Conservation (phyloP, 805 yeast species). For the Candida nemodendra region DNA sequence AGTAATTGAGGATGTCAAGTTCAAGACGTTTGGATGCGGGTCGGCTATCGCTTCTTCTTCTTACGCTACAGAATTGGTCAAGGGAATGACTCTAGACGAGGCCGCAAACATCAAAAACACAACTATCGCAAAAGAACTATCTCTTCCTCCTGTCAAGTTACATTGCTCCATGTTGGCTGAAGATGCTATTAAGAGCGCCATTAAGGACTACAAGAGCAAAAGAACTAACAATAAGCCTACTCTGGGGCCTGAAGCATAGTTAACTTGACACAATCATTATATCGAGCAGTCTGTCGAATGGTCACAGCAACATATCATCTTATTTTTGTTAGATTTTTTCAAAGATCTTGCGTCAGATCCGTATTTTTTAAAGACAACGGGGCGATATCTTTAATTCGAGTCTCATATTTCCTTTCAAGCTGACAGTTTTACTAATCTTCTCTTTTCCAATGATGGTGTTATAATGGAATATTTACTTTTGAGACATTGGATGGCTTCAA, state of each 20-base stretch:
- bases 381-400: too few species aligned
- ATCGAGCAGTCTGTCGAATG: constrained; percentile 1
- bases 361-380: too few species aligned
- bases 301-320: constrained; percentile 2
- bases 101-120: constrained; percentile 92
- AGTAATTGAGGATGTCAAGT: constrained; percentile 88
- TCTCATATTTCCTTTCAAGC: too few species aligned
- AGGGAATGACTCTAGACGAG: constrained; percentile 92
- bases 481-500: too few species aligned
- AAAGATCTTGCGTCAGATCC: too few species aligned
- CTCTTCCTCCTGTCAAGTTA: constrained; percentile 94
- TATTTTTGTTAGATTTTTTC: not conserved
- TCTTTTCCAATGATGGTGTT: too few species aligned
- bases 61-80: constrained; percentile 90
- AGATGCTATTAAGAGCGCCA: constrained; percentile 97
- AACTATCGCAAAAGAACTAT: constrained; percentile 88
- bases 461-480: too few species aligned
- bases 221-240: constrained; percentile 55
- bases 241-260: constrained; percentile 57
- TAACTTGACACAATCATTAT: too few species aligned
- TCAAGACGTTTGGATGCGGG: constrained; percentile 99
- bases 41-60: constrained; percentile 96
- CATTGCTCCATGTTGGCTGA: constrained; percentile 99
- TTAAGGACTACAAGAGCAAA: constrained; percentile 90
- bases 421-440: too few species aligned